Evolutionary conservation across 2,329 filamentous ascomycete species (phyloP).

Genomic region (Aspergillus fumigatus): DNA sequence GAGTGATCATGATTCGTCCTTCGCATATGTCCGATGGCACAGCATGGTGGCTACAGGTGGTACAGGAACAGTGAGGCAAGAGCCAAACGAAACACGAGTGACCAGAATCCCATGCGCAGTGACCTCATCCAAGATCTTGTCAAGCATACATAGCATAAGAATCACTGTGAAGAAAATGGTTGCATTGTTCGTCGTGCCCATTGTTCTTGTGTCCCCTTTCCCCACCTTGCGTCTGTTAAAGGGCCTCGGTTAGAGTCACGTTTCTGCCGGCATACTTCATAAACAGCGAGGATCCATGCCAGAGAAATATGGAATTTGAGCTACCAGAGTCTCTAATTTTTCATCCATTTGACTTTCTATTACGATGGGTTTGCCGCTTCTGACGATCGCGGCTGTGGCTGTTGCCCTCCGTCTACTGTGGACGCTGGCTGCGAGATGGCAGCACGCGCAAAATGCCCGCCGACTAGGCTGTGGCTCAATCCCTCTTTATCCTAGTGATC

Average conservation of each 20-base stretch:
- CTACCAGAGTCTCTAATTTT: not conserved
- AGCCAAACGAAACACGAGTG: not conserved
- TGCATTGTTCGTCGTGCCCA: not conserved
- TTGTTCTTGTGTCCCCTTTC: not conserved
- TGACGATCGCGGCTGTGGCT: constrained; percentile 19
- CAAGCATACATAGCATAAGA: not conserved
- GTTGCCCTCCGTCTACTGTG: constrained; percentile 21
- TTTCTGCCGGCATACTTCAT: not conserved
- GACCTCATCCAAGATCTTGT: not conserved
- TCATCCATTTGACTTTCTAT: not conserved
- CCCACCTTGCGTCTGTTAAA: not conserved
- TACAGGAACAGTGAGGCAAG: not conserved
- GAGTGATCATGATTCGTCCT: not conserved
- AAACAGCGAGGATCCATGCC: not conserved
- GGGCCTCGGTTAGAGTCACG: not conserved
- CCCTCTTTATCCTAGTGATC: constrained; percentile 25
- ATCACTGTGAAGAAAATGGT: not conserved
- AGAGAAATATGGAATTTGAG: not conserved
- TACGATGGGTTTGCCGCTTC: not conserved
- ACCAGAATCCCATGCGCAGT: not conserved
- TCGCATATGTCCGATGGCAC: not conserved
- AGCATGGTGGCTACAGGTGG: too few relatives aligned
- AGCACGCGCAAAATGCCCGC: constrained; percentile 24
- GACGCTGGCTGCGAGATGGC: constrained; percentile 18
- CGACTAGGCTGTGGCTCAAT: constrained; percentile 19